Conservation (phyloP, 352 stramenopile genomes). For the Phytophthora macrochlamydospora region DNA sequence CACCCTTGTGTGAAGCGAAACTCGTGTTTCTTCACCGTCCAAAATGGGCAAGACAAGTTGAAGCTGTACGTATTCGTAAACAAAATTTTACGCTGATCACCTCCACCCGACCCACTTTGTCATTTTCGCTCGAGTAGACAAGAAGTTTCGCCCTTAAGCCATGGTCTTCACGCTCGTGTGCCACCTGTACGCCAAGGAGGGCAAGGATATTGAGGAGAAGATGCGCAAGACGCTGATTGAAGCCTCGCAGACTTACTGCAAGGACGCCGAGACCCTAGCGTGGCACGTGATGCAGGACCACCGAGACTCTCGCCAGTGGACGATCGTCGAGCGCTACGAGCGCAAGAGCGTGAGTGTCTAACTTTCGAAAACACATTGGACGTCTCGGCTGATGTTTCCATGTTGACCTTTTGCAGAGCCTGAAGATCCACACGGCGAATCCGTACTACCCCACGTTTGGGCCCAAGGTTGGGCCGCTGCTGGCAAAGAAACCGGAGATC, state of each 20-base stretch:
- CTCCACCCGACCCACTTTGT: conserved; percentile 1
- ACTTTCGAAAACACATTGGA: background rate
- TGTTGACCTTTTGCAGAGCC: conserved; percentile 18
- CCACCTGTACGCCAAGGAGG: conserved; percentile 28
- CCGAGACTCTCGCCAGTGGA: conserved; percentile 23
- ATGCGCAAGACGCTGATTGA: conserved; percentile 26
- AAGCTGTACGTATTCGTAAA: too few relatives aligned
- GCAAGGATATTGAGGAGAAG: conserved; percentile 31
- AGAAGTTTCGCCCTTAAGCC: background rate
- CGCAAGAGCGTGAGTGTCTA: conserved; percentile 16
- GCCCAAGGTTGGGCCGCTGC: conserved; percentile 10
- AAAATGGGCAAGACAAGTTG: too few relatives aligned
- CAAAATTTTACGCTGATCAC: too few relatives aligned
- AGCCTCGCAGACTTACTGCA: conserved; percentile 22
- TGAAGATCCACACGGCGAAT: conserved; percentile 28
- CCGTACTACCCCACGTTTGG: conserved; percentile 23
- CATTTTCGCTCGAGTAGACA: conserved; percentile 8
- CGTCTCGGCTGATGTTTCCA: background rate
- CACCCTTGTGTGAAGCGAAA: background rate
- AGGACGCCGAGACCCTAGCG: conserved; percentile 20
- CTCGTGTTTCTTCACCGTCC: background rate
- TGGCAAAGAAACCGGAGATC: conserved; percentile 15
- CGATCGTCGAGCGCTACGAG: conserved; percentile 30
- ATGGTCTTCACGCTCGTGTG: conserved; percentile 27
- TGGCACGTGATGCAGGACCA: conserved; percentile 33